These are phyloP conservation scores for Paecilomyces dactylethromorphus DNA, from an alignment of 2,329 filamentous ascomycete genomes.

Conservation along the genomic window DNA sequence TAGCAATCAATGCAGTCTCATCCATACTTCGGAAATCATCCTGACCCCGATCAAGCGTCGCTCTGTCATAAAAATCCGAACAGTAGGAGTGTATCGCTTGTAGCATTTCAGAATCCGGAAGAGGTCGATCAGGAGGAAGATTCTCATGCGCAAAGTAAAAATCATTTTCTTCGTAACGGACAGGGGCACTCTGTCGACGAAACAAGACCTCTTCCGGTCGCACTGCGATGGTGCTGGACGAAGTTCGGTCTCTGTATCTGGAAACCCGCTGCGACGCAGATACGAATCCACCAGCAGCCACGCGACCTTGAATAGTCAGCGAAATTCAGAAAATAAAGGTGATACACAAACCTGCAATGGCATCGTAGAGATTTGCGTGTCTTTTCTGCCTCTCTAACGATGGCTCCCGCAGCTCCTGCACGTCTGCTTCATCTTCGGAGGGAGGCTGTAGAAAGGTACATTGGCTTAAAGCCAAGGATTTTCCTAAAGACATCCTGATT, in stretches of 20 bases:
- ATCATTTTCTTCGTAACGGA: slow-evolving; percentile 48
- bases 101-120: slow-evolving; percentile 53
- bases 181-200: slow-evolving; percentile 44
- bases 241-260: slow-evolving; percentile 25
- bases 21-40: slow-evolving; percentile 50
- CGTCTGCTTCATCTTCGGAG: slow-evolving; percentile 6
- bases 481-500: slow-evolving; percentile 14
- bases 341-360: slow-evolving; percentile 44
- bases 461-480: slow-evolving; percentile 14
- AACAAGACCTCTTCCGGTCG: slow-evolving; percentile 56
- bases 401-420: slow-evolving; percentile 5
- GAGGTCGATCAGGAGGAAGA: slow-evolving; percentile 29
- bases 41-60: slow-evolving; percentile 23
- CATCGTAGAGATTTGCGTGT: slow-evolving; percentile 50
- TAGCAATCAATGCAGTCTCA: slow-evolving; percentile 55
- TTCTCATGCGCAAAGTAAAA: slow-evolving; percentile 48
- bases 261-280: slow-evolving; percentile 15
- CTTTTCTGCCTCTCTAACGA: slow-evolving; percentile 20
- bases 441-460: slow-evolving; percentile 10
- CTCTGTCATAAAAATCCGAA: slow-evolving; percentile 47
- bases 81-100: slow-evolving; percentile 52
- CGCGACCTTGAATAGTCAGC: slow-evolving; percentile 34
- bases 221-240: slow-evolving; percentile 32
- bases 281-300: slow-evolving; percentile 34
- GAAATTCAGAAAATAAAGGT: neutral